These are phyloP conservation scores for Pseudocercospora vitis DNA, from an alignment of 2,329 filamentous ascomycete species.

Conservation along the genomic window DNA sequence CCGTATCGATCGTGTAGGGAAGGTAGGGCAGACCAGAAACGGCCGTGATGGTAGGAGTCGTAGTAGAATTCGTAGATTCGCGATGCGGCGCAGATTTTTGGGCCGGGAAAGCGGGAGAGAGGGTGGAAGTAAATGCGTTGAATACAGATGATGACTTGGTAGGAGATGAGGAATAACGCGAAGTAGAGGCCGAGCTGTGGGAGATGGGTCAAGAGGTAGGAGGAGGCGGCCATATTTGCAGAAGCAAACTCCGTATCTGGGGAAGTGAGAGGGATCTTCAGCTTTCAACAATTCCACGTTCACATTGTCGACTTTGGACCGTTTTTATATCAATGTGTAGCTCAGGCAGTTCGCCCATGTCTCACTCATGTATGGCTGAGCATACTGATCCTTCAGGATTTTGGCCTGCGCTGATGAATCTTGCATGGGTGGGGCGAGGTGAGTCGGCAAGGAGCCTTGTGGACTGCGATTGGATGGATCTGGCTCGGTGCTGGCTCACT, in stretches of 20 bases:
- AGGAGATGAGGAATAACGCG: neutral
- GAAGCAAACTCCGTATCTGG: neutral
- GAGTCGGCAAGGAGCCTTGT: no score
- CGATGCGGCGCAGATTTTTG: conserved; percentile 27
- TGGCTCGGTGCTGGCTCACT: no score
- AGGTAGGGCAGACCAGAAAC: neutral
- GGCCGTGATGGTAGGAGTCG: neutral
- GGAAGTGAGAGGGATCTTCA: neutral
- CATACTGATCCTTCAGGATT: neutral
- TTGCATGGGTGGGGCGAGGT: neutral
- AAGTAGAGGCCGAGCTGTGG: neutral
- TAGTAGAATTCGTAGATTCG: conserved; percentile 2
- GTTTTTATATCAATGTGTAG: no score
- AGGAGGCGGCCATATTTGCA: conserved; percentile 1
- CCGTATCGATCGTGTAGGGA: conserved; percentile 20
- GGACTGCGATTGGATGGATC: no score
- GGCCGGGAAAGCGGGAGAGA: conserved; percentile 44
- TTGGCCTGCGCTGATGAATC: conserved; percentile 3
- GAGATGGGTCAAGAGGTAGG: neutral
- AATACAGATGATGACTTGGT: neutral
- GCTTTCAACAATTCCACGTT: no score
- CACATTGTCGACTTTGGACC: no score
- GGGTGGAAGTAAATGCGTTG: conserved; percentile 43
- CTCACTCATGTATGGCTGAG: neutral
- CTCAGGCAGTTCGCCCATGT: no score